Evolutionary conservation across 83 land plant genomes (phyloP).

Genomic region (Thuja plicata): DNA sequence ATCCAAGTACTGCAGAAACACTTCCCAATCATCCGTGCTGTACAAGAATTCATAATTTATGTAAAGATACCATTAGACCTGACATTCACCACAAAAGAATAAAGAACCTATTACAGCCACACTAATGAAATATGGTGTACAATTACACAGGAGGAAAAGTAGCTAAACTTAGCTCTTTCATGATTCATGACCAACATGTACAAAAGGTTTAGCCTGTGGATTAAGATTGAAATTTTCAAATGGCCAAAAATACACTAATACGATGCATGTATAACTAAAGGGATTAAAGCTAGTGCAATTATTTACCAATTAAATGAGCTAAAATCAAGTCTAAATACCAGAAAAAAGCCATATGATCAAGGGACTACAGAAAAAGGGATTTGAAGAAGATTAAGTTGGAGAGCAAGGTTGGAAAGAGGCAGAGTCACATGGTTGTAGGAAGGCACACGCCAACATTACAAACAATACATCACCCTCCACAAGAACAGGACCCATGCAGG

Average conservation of each 20-base stretch:
- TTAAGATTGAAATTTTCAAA: neutral
- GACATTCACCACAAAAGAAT: neutral
- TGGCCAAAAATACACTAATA: neutral
- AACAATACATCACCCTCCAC: neutral
- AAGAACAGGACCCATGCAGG: neutral
- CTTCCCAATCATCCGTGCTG: slow-evolving; percentile 96
- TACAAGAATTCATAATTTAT: neutral
- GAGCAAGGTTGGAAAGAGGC: neutral
- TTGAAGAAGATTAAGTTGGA: neutral
- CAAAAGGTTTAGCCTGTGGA: neutral
- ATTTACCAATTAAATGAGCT: neutral
- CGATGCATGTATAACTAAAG: neutral
- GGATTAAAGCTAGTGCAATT: neutral
- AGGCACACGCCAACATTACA: neutral
- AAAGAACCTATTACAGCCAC: neutral
- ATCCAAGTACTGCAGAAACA: slow-evolving; percentile 68
- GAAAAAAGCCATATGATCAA: neutral
- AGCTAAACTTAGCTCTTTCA: neutral
- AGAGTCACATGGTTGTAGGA: neutral
- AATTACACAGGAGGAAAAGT: neutral
- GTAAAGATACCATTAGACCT: neutral
- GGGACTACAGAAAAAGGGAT: neutral
- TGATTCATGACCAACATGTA: neutral
- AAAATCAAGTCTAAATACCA: neutral
- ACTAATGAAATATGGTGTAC: neutral